Conservation (phyloP, 2,329 filamentous ascomycete species). For the Laburnicola sp. region DNA sequence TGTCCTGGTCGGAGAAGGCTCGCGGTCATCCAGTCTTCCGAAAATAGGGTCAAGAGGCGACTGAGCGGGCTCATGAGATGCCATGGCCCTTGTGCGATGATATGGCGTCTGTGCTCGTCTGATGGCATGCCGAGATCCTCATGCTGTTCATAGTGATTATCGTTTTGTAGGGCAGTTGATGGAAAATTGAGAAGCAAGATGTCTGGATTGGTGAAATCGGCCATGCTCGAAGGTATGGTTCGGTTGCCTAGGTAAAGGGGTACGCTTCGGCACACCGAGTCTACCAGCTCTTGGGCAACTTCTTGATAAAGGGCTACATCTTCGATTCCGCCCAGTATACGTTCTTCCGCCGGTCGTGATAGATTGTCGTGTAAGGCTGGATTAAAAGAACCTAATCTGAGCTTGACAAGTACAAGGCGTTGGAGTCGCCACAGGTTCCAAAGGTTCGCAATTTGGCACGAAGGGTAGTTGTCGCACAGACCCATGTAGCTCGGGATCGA, state of each 20-base stretch:
- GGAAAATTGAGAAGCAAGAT: background rate
- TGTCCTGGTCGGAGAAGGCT: background rate
- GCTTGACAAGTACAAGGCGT: conserved; percentile 1
- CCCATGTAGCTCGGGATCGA: conserved; percentile 1
- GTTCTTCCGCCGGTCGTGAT: too few relatives aligned
- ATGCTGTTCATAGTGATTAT: background rate
- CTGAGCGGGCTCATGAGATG: conserved; percentile 10
- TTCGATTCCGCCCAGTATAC: background rate
- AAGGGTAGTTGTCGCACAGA: conserved; percentile 6
- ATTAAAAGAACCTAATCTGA: background rate
- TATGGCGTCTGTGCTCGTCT: conserved; percentile 6
- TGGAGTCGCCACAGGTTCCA: conserved; percentile 8
- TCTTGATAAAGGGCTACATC: background rate
- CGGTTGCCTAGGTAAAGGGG: conserved; percentile 7
- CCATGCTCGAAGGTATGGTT: background rate
- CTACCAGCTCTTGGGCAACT: background rate
- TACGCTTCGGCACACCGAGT: conserved; percentile 5
- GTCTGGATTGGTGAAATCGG: conserved; percentile 3
- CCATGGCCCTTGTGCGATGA: conserved; percentile 12
- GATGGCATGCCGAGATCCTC: background rate
- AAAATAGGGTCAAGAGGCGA: conserved; percentile 3
- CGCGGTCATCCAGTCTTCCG: conserved; percentile 3
- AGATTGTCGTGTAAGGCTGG: background rate
- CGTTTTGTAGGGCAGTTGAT: background rate
- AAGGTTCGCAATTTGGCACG: conserved; percentile 7